Percentiles rank a stretch among this genome's conserved stretches.
Conservation (phyloP, 192 early-diverging fungal genomes). For the Coemansia sp. region DNA sequence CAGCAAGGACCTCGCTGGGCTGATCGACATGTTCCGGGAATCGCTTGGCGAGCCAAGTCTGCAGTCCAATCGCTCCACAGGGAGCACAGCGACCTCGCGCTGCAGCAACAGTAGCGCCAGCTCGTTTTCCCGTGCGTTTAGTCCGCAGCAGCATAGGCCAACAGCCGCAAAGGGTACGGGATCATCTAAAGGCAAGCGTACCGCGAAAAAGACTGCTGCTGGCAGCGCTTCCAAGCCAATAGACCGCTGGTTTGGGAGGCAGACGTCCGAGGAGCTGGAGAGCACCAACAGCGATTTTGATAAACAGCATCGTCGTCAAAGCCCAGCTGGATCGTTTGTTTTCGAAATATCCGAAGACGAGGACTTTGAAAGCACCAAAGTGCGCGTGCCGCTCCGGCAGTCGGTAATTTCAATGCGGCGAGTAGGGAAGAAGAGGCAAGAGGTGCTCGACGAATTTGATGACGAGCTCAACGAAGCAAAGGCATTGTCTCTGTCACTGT, state of each 20-base stretch:
- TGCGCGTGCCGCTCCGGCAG: conserved; percentile 20
- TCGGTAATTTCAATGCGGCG: conserved; percentile 13
- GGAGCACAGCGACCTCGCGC: background rate
- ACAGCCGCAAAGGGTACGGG: background rate
- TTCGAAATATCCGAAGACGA: conserved; percentile 33
- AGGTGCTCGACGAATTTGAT: conserved; percentile 37
- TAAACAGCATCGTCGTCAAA: background rate
- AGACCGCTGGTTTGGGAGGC: conserved; percentile 16
- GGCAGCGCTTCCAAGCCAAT: conserved; percentile 9
- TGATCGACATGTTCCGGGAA: conserved; percentile 32
- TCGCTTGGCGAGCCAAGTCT: conserved; percentile 15
- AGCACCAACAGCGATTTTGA: background rate
- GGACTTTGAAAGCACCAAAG: conserved; percentile 26
- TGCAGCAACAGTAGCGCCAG: background rate
- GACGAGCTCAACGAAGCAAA: conserved; percentile 45
- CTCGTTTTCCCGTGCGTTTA: conserved; percentile 1
- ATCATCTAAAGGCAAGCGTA: background rate
- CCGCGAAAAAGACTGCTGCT: background rate
- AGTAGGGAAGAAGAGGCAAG: conserved; percentile 15
- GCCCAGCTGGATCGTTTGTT: background rate
- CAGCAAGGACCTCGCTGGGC: conserved; percentile 6
- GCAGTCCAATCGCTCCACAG: background rate
- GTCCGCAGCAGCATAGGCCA: background rate
- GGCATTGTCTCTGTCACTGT: conserved; percentile 38
- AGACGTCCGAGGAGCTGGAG: background rate